Conservation (phyloP, 2,329 filamentous ascomycete species). For the Ascochyta lentis region DNA sequence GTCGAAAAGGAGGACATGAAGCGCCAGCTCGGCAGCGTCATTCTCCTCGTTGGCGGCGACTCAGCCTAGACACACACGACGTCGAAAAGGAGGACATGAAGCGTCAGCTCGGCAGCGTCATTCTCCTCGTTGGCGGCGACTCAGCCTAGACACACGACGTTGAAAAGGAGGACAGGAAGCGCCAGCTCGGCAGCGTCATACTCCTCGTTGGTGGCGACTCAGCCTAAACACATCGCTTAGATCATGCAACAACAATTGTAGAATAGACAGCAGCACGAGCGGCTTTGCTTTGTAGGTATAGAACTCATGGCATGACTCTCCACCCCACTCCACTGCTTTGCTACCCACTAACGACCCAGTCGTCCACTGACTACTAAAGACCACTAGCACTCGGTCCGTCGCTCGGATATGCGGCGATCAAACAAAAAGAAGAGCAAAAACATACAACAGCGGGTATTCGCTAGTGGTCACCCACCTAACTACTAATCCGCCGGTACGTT, state of each 20-base stretch:
- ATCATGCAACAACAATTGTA: conserved; percentile 5
- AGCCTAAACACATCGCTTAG: conserved; percentile 2
- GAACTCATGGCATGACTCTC: not conserved
- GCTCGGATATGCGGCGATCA: too few relatives aligned
- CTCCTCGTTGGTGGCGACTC: conserved; percentile 68
- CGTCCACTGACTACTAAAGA: too few relatives aligned
- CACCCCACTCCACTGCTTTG: too few relatives aligned
- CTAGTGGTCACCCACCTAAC: too few relatives aligned
- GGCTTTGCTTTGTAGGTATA: not conserved
- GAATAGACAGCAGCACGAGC: conserved; percentile 6
- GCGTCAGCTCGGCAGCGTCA: conserved; percentile 85
- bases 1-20: conserved; percentile 89
- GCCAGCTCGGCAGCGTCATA: conserved; percentile 87
- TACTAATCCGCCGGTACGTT: too few relatives aligned
- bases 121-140: conserved; percentile 71
- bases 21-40: conserved; percentile 85
- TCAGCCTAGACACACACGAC: conserved; percentile 63
- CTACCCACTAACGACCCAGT: too few relatives aligned
- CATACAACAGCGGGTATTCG: too few relatives aligned
- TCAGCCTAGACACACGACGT: conserved; percentile 66
- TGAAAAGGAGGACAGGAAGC: conserved; percentile 83
- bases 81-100: conserved; percentile 89
- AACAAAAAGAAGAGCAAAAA: too few relatives aligned
- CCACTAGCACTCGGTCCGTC: too few relatives aligned
- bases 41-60: conserved; percentile 71